Evolutionary conservation across 257 asterid genomes (phyloP), one percentile per base, ranked within the genome.

Genomic region (Sherardia arvensis): DNA sequence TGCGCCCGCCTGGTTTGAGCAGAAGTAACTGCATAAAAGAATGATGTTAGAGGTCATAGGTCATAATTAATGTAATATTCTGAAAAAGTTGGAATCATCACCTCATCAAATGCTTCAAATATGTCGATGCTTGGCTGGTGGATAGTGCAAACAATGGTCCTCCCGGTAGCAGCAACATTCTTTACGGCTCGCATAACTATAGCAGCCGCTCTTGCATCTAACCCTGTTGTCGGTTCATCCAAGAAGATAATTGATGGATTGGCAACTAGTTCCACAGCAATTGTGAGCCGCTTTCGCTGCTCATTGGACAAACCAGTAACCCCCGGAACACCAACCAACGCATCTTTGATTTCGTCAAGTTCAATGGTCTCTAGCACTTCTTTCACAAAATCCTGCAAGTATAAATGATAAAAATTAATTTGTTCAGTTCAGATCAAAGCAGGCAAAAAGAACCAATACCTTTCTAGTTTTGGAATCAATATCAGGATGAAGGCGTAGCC

Each of bases 211-310:
- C 84, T 78, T 23, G 90, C 90, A 43, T 83, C 90, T 61, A 83
- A 66, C 43, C 84, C 90, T 23, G 90, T 83, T 25, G 90, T 83
- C 12, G 86, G 90, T 67, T 83, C 86, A 59, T 83, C 90, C 80
- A 83, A 69, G 64, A 83, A 81, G 29, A 83, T 83, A 43, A 83
- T 74, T 11, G 87, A 81, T 20, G 90, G 90, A 68, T 84, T 84
- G 27, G 90, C 87, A 4, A 84, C 87, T 22, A 84, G 77, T 72
- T 84, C 87, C 59, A 84, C 90, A 4, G 85, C 87, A 4, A 84
- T 81, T 11, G 90, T 84, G 15, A 84, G 81, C 10, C 90, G 75
- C 64, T 84, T 84, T 15, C 85, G 69, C 60, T 84, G 87, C 78
- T 84, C 87, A 22, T 83, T 84, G 51, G 90, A 84, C 10, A 84